Evolutionary conservation across 2,329 filamentous ascomycete species (phyloP), one percentile per base, ranked within the genome.

Genomic region (Neopestalotiopsis sp.): DNA sequence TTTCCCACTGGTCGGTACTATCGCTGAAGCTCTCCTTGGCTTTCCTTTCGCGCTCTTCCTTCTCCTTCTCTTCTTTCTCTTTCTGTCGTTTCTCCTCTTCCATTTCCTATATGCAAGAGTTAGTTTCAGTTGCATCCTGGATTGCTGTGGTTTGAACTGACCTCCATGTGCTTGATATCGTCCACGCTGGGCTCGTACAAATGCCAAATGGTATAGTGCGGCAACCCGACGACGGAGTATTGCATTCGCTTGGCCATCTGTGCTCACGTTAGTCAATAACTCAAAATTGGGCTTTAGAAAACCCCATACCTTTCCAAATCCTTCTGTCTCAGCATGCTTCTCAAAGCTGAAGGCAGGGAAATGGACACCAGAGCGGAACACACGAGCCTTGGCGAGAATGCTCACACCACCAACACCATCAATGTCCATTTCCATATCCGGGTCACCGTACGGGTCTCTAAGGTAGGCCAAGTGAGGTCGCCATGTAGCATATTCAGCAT

Each of bases 361-460:
- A 81, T 99, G 96, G 42, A 97, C 95, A 58, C 96, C 96, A 61
- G 93, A 92, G 71, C 96, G 90, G 85, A 99, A 99, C 0, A 99
- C 96, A 75, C 92, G 92, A 1, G 96, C 96, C 82, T 98, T 99
- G 61, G 96, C 95, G 74, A 99, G 82, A 76, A 99, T 99, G 83
- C 94, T 98, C 75, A 99, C 96, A 82, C 96, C 96, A 65, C 96
- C 95, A 61, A 99, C 95, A 73, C 96, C 96, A 75, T 99, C 96
- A 75, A 99, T 95, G 76, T 99, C 96, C 96, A 99, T 98, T 79
- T 99, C 96, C 92, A 98, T 98, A 78, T 99, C 96, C 24, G 95
- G 95, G 78, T 99, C 96, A 53, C 96, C 96, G 76, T 97, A 98
- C 1, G 96, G 96, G 78, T 99, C 96, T 70, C 96, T 92, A 7